Base-by-base conservation (phyloP, 176 grass and related monocot genomes). In the Ampelocalamus luodianensis region DNA sequence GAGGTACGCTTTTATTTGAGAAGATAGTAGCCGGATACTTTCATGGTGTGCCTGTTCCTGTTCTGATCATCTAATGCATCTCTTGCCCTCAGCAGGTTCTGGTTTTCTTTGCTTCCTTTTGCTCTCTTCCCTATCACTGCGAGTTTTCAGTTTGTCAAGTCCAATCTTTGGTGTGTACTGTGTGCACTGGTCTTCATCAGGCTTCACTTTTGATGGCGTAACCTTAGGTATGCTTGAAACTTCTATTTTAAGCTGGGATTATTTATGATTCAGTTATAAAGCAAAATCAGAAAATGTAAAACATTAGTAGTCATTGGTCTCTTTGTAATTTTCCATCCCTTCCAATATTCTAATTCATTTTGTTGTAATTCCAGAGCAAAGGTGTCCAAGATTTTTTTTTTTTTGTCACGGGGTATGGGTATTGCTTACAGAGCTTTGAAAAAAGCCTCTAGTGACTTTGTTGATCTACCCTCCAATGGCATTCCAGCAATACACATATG, bases 391-490 rank as follows among this genome's bases (percentile, higher is more conserved):
- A 1, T 59, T 85, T 81, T 71, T 78, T 81, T 71, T 78, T 82
- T 54, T 51, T 73, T 13, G 61, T 68, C 11, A 50, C 83, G 78
- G 39, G 87, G 84, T 78, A 94, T 94, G 82, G 85, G 79, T 77
- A 88, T 88, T 85, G 79, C 81, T 75, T 86, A 86, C 89, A 66
- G 29, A 90, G 29, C 45, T 86, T 83, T 81, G 29, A 66, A 76
- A 79, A 68, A 79, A 80, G 43, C 71, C 49, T 88, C 23, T 77
- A 83, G 86, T 71, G 88, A 39, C 81, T 87, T 88, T 89, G 89
- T 53, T 80, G 82, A 84, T 65, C 72, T 75, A 78, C 56, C 79
- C 70, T 54, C 64, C 81, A 90, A 89, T 84, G 80, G 22, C 82
- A 85, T 85, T 74, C 24, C 68, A 16, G 87, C 67, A 79, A 64